phyloP scores from a whole-genome alignment of 495 filamentous ascomycete genomes.

The Neurospora terricola region DNA sequence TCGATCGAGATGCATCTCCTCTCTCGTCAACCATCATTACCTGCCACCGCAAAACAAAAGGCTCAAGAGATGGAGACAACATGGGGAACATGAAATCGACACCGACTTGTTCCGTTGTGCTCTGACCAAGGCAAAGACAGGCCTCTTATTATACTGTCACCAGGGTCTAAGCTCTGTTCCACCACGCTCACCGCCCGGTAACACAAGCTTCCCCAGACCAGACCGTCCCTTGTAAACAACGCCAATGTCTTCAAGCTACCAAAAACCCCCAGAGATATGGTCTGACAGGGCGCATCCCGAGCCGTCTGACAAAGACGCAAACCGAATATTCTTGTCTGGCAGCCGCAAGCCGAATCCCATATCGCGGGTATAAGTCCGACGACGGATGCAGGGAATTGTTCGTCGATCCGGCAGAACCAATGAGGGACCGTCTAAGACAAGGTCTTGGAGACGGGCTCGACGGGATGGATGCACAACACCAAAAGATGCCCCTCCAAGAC shows the following conservation, averaged over 20 bases:
- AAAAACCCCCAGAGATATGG: neutral
- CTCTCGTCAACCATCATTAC: neutral
- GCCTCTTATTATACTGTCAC: neutral
- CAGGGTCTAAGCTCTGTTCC: neutral
- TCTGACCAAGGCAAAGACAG: neutral
- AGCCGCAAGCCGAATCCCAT: neutral
- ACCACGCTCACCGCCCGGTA: neutral
- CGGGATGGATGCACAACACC: neutral
- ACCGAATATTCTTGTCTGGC: neutral
- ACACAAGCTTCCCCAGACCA: neutral
- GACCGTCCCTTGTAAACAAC: neutral
- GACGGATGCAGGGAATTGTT: neutral
- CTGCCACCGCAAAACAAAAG: neutral
- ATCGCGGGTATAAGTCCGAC: neutral
- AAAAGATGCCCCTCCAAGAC: neutral
- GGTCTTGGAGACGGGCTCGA: neutral
- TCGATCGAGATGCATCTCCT: neutral
- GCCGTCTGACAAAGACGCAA: neutral
- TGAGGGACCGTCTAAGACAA: neutral
- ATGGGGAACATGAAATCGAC: neutral
- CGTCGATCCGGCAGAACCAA: neutral
- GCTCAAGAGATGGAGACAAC: neutral
- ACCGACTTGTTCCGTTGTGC: neutral
- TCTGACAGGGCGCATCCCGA: neutral
- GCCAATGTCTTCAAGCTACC: neutral